These are phyloP conservation scores for Leccinum olivaceopallidum DNA, from an alignment of 768 basidiomycete species.

Conservation along the genomic window DNA sequence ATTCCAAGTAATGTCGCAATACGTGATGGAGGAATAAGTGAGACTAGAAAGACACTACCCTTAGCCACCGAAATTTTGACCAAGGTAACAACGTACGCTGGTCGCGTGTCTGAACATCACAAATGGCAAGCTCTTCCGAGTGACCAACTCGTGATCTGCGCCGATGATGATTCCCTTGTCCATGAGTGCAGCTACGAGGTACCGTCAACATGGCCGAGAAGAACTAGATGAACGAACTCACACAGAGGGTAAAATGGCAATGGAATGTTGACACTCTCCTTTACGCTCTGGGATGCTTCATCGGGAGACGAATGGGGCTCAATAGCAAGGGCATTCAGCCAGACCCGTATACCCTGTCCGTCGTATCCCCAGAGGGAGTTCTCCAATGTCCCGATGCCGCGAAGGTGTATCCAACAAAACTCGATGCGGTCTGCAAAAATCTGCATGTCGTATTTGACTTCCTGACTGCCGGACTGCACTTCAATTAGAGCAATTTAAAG, in stretches of 20 bases:
- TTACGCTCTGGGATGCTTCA: constrained; percentile 52
- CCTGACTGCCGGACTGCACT: constrained; percentile 73
- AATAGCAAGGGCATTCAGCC: constrained; percentile 94
- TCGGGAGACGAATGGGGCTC: constrained; percentile 54
- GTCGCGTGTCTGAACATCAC: constrained; percentile 91
- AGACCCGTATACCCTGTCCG: constrained; percentile 83
- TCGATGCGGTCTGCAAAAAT: constrained; percentile 96
- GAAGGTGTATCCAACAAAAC: constrained; percentile 98
- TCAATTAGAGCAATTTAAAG: constrained; percentile 1
- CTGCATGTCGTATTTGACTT: constrained; percentile 97
- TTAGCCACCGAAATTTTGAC: constrained; percentile 4
- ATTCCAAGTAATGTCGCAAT: constrained; percentile 77
- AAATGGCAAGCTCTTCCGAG: constrained; percentile 77
- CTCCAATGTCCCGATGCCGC: constrained; percentile 89
- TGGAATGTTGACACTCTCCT: constrained; percentile 91
- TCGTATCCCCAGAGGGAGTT: constrained; percentile 99
- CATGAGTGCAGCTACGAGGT: constrained; percentile 84
- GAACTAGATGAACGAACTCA: constrained; percentile 38
- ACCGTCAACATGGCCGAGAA: constrained; percentile 1
- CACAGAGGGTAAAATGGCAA: constrained; percentile 96
- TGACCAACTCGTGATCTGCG: constrained; percentile 83
- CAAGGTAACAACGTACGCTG: constrained; percentile 54
- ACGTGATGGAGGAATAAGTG: constrained; percentile 94
- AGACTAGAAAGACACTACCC: constrained; percentile 51
- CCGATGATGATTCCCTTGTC: constrained; percentile 99